Conservation (phyloP, 1,284 basidiomycete species). For the Ganoderma multipileum region DNA sequence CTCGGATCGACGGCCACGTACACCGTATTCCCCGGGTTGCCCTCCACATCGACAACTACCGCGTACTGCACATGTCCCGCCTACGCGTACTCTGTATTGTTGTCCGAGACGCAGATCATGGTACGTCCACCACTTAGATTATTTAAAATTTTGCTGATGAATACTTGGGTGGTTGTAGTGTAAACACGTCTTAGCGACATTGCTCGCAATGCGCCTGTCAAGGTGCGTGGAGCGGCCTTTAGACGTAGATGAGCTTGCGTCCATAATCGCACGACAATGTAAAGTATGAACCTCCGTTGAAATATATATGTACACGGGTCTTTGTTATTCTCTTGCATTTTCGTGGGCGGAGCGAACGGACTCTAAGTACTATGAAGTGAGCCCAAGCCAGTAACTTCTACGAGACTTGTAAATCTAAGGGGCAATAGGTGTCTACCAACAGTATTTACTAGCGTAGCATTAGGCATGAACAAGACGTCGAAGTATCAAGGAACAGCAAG, state of each 20-base stretch:
- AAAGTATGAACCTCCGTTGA: slow-evolving; percentile 4
- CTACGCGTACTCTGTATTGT: slow-evolving; percentile 67
- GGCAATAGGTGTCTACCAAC: neutral
- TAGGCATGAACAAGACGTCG: neutral
- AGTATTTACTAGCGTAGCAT: neutral
- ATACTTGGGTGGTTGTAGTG: slow-evolving; percentile 52
- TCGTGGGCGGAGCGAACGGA: neutral
- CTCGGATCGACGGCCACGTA: slow-evolving; percentile 69
- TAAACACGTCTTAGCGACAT: slow-evolving; percentile 76
- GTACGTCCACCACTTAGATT: slow-evolving; percentile 42
- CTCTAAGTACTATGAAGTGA: neutral
- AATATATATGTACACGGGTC: neutral
- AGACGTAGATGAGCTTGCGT: slow-evolving; percentile 53
- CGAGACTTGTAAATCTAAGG: neutral
- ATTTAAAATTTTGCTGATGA: neutral
- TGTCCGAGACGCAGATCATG: slow-evolving; percentile 67
- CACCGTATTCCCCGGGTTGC: slow-evolving; percentile 62
- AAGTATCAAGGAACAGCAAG: neutral
- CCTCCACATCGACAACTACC: slow-evolving; percentile 36
- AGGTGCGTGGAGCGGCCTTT: slow-evolving; percentile 57
- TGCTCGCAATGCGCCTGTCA: slow-evolving; percentile 60
- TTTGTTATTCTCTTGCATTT: neutral
- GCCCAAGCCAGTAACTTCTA: neutral
- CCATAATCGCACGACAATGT: slow-evolving; percentile 29
- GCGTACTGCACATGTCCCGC: slow-evolving; percentile 79